Evolutionary conservation across 1,139 yeast species (phyloP).

Genomic region (Nadsonia commutata): DNA sequence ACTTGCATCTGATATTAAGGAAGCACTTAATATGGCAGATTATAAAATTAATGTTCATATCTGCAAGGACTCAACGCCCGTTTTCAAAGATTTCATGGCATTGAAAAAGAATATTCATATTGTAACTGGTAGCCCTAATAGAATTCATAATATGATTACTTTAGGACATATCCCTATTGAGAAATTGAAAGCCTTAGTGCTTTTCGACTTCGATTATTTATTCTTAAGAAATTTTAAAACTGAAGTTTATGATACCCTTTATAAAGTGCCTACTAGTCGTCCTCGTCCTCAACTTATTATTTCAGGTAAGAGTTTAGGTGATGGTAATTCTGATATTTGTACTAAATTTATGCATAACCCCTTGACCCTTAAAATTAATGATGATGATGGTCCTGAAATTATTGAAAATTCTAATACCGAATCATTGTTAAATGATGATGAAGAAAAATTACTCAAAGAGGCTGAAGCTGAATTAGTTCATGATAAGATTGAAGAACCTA

Average conservation of each 20-base stretch:
- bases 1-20: background rate
- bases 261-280: background rate
- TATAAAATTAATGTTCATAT: background rate
- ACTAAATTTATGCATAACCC: background rate
- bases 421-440: background rate
- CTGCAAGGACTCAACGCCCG: background rate
- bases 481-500: conserved; percentile 4
- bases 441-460: conserved; percentile 1
- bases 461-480: conserved; percentile 5
- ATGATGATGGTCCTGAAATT: background rate
- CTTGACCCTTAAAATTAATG: background rate
- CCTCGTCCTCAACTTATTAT: background rate
- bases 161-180: background rate
- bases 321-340: background rate
- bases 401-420: background rate
- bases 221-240: background rate
- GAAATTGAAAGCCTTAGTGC: background rate
- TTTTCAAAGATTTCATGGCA: background rate
- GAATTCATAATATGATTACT: background rate
- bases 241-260: background rate
- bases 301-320: background rate
- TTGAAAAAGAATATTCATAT: background rate
- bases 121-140: background rate
- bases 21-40: background rate
- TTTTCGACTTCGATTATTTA: background rate